Percentiles rank a stretch among this genome's conserved stretches.
Evolutionary conservation across 768 basidiomycete species (phyloP).

Genomic region (Pleurotus tuoliensis): DNA sequence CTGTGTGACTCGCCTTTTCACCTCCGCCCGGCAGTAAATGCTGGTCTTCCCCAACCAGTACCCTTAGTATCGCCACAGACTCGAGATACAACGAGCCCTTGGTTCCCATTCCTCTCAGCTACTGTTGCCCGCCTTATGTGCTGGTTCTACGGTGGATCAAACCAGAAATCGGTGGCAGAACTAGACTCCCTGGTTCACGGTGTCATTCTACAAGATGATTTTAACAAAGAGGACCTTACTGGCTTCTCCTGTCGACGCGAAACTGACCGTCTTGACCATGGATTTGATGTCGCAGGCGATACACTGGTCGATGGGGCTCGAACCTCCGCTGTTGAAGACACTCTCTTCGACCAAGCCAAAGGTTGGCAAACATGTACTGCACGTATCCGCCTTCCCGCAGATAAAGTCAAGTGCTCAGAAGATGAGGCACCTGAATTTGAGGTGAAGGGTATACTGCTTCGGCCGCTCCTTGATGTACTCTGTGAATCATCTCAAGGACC

Average conservation of each 20-base stretch:
- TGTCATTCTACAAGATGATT: constrained; percentile 21
- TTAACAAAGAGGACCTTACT: constrained; percentile 14
- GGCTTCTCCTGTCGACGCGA: constrained; percentile 17
- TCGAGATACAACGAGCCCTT: too few relatives aligned
- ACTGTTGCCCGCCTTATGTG: too few relatives aligned
- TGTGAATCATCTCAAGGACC: constrained; percentile 13
- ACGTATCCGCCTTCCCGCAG: constrained; percentile 18
- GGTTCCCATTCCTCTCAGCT: too few relatives aligned
- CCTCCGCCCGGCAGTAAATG: too few relatives aligned
- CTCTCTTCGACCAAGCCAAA: constrained; percentile 1
- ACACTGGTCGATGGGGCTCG: too few relatives aligned
- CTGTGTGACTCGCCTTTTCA: too few relatives aligned
- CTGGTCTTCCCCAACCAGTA: too few relatives aligned
- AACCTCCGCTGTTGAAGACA: too few relatives aligned
- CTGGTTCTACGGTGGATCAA: too few relatives aligned
- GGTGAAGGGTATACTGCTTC: constrained; percentile 25
- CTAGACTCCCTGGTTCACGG: too few relatives aligned
- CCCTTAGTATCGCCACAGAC: too few relatives aligned
- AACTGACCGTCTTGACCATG: constrained; percentile 13
- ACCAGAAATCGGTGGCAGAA: too few relatives aligned
- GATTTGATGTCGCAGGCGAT: not conserved
- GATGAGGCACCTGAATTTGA: constrained; percentile 22
- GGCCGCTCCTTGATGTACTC: constrained; percentile 19
- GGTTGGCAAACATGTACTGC: constrained; percentile 20
- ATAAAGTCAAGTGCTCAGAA: constrained; percentile 16